Evolutionary conservation across 257 asterid species (phyloP), one percentile per base, ranked within the genome.

Genomic region (Solanum arcanum): DNA sequence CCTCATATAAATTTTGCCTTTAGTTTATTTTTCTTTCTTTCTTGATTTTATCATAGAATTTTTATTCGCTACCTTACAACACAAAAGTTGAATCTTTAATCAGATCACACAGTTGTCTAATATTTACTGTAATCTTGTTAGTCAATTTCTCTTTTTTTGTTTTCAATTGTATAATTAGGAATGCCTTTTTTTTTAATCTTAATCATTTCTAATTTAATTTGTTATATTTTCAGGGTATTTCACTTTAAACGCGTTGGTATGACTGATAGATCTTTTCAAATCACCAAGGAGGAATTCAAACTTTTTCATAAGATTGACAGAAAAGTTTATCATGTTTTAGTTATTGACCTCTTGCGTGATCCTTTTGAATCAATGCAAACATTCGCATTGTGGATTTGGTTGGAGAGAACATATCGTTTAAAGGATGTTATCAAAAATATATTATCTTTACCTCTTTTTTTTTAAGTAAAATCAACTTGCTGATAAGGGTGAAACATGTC

Each of bases 371-470:
- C 91, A 56, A 87, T 94, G 18, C 92, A 91, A 39, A 84, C 92
- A 14, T 64, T 95, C 91, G 94, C 93, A 78, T 86, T 94, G 3
- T 93, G 95, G 96, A 66, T 94, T 44, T 94, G 95, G 94, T 35
- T 94, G 21, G 98, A 95, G 88, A 89, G 90, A 14, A 12, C 37
- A 5, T 91, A 1, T 62, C 3, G 66, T 74, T 68, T 74, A 85
- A 73, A 83, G 42, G 12, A 56, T 56, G 27, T 89, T 86, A 80
- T 94, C 20, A 73, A 87, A 74, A 91, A 47, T 70, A 86, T 95
- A 74, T 73, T 89, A 69, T 85, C 90, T 31, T 87, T 91, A 86
- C 86, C 93, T 23, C 90, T n/a, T 7, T 39, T 84, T 84, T 29
- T 37, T 15, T 89, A 16, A 87, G 93, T 85, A 86, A 4, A 33